These are phyloP conservation scores for Aspergillus cavernicola DNA, from an alignment of 495 filamentous ascomycete species.

Conservation along the genomic window DNA sequence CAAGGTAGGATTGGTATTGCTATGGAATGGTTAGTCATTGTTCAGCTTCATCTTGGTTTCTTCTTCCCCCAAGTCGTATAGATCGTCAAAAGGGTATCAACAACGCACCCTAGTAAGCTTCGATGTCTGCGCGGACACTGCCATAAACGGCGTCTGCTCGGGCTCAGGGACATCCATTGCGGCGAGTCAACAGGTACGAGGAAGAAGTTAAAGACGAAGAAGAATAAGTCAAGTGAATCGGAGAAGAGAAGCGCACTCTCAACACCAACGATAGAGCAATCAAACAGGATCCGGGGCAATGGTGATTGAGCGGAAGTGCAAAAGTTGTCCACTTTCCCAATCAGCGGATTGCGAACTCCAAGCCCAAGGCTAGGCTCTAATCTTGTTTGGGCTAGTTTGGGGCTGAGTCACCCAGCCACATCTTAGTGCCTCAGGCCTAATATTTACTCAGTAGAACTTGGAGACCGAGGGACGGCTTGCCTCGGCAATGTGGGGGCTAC, in stretches of 20 bases:
- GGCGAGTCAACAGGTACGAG: not conserved
- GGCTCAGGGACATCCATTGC: conserved; percentile 76
- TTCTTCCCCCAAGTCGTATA: not conserved
- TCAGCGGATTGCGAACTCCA: conserved; percentile 6
- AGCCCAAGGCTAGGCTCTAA: conserved; percentile 8
- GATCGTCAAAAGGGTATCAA: not conserved
- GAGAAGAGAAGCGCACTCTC: conserved; percentile 2
- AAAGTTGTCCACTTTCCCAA: conserved; percentile 40
- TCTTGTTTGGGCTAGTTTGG: conserved; percentile 8
- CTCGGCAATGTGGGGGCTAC: conserved; percentile 30
- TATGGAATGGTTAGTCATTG: conserved; percentile 30
- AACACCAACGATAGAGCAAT: conserved; percentile 1
- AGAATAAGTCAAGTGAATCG: not conserved
- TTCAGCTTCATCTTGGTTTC: not conserved
- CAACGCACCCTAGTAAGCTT: conserved; percentile 61
- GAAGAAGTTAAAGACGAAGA: conserved; percentile 2
- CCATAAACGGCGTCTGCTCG: conserved; percentile 78
- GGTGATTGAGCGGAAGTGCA: conserved; percentile 17
- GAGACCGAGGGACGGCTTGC: conserved; percentile 21
- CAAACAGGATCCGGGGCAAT: conserved; percentile 2
- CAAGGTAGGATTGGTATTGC: conserved; percentile 94
- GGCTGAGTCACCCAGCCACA: conserved; percentile 14
- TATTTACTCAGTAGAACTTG: conserved; percentile 21
- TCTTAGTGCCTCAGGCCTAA: conserved; percentile 8
- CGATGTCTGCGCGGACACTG: conserved; percentile 80